phyloP scores from a whole-genome alignment of 768 basidiomycete species.

The Phaeolepiota aurea region DNA sequence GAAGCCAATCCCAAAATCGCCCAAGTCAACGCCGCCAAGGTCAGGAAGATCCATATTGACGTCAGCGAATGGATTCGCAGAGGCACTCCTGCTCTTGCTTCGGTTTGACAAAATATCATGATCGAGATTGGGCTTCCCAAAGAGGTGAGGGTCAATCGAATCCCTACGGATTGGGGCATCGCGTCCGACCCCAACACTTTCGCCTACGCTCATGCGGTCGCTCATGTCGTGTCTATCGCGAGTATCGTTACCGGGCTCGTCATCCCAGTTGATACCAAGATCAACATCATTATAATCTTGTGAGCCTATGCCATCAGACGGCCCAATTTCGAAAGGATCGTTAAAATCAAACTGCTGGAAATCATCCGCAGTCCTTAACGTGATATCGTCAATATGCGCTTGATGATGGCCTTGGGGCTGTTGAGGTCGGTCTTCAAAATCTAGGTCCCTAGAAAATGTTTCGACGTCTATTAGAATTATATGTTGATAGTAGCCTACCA shows the following conservation, averaged over 20 bases:
- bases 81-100: constrained; percentile 52
- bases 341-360: constrained; percentile 58
- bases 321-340: constrained; percentile 74
- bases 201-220: constrained; percentile 47
- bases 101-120: constrained; percentile 54
- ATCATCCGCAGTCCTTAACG: constrained; percentile 71
- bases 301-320: constrained; percentile 77
- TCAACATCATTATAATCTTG: constrained; percentile 71
- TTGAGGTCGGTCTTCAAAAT: constrained; percentile 63
- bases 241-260: constrained; percentile 30
- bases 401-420: constrained; percentile 71
- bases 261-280: constrained; percentile 73
- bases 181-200: constrained; percentile 70
- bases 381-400: constrained; percentile 82
- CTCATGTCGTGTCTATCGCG: constrained; percentile 29
- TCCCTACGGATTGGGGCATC: constrained; percentile 50
- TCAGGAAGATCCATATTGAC: constrained; percentile 39
- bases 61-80: constrained; percentile 62
- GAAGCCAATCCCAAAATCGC: constrained; percentile 54
- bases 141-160: constrained; percentile 55
- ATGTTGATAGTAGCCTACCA: constrained; percentile 49
- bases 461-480: constrained; percentile 4
- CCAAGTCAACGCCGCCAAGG: constrained; percentile 58
- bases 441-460: constrained; percentile 53
- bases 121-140: constrained; percentile 44